Evolutionary conservation across 78 protist genomes (phyloP), one percentile per base, ranked within the genome.

Genomic region (Ministeria vibrans): DNA sequence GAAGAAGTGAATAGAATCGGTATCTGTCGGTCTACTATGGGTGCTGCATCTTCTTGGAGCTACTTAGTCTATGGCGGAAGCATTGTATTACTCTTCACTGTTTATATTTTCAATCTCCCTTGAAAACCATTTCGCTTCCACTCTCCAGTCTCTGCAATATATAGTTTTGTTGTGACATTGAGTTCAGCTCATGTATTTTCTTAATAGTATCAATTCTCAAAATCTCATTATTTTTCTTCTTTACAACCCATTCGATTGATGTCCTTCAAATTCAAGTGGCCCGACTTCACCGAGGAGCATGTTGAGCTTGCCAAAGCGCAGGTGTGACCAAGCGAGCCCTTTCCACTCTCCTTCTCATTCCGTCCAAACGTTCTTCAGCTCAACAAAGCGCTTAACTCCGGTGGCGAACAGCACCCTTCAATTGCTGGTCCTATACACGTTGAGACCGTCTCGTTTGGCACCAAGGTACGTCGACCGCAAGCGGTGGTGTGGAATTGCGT

Each of bases 231-330:
- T 15, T 15, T 20, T 49, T 49, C 55, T 49, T 15, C 55, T 15
- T 49, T 20, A 15, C n/a, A 49, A 9, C 55, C 55, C 55, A 20
- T 20, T 49, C 55, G n/a, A 49, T 20, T 15, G 55, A 63, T 63
- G 71, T 34, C 71, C 34, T 63, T 63, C 71, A 11, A 25, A 2
- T 63, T 63, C 71, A 63, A 63, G 42, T 63, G 71, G 71, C 42
- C 42, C 3, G 42, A 27, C 43, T 63, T 63, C 41, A 5, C 34
- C 32, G n/a, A 34, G 4, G 41, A 27, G 38, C 71, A n/a, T 63
- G 6, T 20, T 63, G 41, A 32, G 6, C 34, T 11, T 1, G 41
- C 43, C 71, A 4, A 27, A 32, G 71, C 7, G 23, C 32, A 41
- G n/a, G n/a, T n/a, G n/a, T n/a, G n/a, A n/a, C n/a, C n/a, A n/a